Evolutionary conservation across 78 protist species (phyloP).

Genomic region (Isochrysis galbana): DNA sequence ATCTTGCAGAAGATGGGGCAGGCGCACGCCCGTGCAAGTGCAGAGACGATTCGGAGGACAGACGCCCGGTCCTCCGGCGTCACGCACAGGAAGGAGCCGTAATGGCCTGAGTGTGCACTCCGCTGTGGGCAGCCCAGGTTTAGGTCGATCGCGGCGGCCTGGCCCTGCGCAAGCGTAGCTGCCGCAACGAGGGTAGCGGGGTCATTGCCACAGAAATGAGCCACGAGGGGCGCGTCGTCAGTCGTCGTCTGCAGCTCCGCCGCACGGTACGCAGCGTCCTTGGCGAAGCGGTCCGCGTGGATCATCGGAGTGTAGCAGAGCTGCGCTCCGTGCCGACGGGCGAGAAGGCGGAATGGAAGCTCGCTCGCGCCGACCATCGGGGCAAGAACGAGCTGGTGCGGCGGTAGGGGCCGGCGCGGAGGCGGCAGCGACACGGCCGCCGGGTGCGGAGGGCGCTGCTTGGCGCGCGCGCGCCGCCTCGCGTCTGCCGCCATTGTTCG

Average conservation of each 20-base stretch:
- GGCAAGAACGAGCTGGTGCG: conserved; percentile 38
- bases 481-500: too few relatives aligned
- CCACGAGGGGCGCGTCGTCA: conserved; percentile 40
- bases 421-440: background rate
- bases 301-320: conserved; percentile 50
- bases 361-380: conserved; percentile 70
- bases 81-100: conserved; percentile 24
- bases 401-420: background rate
- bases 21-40: background rate
- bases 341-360: conserved; percentile 56
- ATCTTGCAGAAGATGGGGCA: background rate
- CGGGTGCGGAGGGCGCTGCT: background rate
- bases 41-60: background rate
- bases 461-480: too few relatives aligned
- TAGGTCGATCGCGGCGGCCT: conserved; percentile 39
- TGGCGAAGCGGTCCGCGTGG: background rate
- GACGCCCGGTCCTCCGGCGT: background rate
- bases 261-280: background rate
- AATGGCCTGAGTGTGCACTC: conserved; percentile 11
- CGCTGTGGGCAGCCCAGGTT: conserved; percentile 52
- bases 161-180: conserved; percentile 26
- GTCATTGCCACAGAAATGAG: conserved; percentile 80
- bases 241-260: background rate
- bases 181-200: conserved; percentile 55
- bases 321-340: conserved; percentile 32